Percentiles rank a stretch among this genome's conserved stretches.
Evolutionary conservation across 768 basidiomycete genomes (phyloP).

Genomic region (Leccinum pellstonianum): DNA sequence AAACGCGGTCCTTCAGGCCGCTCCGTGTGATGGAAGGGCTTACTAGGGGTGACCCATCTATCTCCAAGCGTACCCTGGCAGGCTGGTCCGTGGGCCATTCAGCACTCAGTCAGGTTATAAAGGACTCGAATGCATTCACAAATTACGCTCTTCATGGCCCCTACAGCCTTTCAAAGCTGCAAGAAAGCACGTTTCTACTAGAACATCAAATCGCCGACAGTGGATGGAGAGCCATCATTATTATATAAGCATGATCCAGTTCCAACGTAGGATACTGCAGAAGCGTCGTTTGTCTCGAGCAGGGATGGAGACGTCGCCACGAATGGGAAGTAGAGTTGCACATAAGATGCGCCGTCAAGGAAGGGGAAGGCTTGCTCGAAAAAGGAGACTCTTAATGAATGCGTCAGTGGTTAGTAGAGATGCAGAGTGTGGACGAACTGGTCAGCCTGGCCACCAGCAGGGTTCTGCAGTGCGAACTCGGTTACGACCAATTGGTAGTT

Average conservation of each 20-base stretch:
- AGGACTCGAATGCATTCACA: not conserved
- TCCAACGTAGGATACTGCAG: slow-evolving; percentile 19
- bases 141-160: not conserved
- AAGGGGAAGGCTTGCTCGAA: slow-evolving; percentile 36
- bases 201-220: slow-evolving; percentile 28
- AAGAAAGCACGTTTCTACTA: not conserved
- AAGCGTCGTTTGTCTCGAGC: slow-evolving; percentile 18
- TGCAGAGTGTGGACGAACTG: slow-evolving; percentile 27
- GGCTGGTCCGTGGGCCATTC: not conserved
- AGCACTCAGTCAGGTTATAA: not conserved
- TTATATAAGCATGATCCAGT: slow-evolving; percentile 35
- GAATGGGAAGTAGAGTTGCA: slow-evolving; percentile 38
- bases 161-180: not conserved
- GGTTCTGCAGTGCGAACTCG: slow-evolving; percentile 36
- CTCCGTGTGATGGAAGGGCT: not conserved
- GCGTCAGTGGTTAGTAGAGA: not conserved
- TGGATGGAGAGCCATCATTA: slow-evolving; percentile 26
- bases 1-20: too few species aligned
- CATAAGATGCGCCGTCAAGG: slow-evolving; percentile 32
- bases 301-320: slow-evolving; percentile 33
- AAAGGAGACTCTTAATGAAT: slow-evolving; percentile 24
- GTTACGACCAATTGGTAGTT: slow-evolving; percentile 29
- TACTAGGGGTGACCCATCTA: not conserved
- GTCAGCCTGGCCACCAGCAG: slow-evolving; percentile 28
- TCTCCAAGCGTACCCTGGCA: not conserved